Percentiles rank a stretch among this genome's conserved stretches.
phyloP scores from a whole-genome alignment of 1,284 basidiomycete species.

The Termitomyces sp. region DNA sequence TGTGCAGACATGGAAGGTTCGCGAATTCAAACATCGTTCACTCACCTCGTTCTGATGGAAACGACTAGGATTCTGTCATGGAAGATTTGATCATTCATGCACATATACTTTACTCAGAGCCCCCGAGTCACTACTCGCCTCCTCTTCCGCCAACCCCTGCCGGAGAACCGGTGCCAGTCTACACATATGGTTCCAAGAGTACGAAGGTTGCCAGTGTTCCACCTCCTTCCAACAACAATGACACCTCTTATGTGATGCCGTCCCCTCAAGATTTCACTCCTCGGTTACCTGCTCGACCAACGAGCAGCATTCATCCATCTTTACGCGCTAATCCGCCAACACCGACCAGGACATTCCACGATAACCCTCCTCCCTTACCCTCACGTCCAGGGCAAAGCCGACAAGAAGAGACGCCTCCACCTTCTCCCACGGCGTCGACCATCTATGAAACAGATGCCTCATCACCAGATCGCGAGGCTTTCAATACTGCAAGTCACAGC shows the following conservation, averaged over 20 bases:
- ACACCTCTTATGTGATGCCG: slow-evolving; percentile 21
- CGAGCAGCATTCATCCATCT: slow-evolving; percentile 75
- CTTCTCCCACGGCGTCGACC: slow-evolving; percentile 27
- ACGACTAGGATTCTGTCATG: slow-evolving; percentile 73
- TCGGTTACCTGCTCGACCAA: slow-evolving; percentile 58
- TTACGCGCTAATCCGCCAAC: slow-evolving; percentile 44
- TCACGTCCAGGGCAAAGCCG: slow-evolving; percentile 1
- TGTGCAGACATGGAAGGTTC: slow-evolving; percentile 69
- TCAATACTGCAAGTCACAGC: neutral
- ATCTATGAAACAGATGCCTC: slow-evolving; percentile 24
- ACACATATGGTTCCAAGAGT: slow-evolving; percentile 63
- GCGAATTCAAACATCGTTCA: slow-evolving; percentile 2
- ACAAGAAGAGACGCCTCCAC: slow-evolving; percentile 13
- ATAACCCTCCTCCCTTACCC: slow-evolving; percentile 11
- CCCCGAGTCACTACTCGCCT: slow-evolving; percentile 40
- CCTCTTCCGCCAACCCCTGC: slow-evolving; percentile 64
- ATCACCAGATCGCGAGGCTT: slow-evolving; percentile 14
- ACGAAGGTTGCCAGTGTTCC: slow-evolving; percentile 54
- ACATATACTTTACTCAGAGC: slow-evolving; percentile 57
- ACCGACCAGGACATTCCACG: slow-evolving; percentile 29
- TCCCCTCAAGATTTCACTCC: slow-evolving; percentile 65
- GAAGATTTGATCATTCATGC: slow-evolving; percentile 81
- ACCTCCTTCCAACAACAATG: slow-evolving; percentile 25
- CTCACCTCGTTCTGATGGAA: neutral
- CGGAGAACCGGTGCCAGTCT: slow-evolving; percentile 49